Evolutionary conservation across 306 rosid species (phyloP).

Genomic region (Lotus japonicus): DNA sequence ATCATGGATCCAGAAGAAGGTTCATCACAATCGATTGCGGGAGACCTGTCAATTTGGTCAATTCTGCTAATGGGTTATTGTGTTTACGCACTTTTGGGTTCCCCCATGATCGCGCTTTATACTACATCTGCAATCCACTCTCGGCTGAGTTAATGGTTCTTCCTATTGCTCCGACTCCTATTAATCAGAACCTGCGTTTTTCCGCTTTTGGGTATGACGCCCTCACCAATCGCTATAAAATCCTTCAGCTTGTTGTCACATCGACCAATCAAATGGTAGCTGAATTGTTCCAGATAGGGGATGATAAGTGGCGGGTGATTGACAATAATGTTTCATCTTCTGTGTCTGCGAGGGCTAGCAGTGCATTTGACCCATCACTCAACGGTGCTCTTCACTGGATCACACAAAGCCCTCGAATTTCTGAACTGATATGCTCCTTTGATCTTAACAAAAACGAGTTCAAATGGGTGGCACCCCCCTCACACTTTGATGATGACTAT

Average conservation of each 20-base stretch:
- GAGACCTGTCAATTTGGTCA: not conserved
- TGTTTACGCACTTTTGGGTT: not conserved
- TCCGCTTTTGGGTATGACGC: constrained; percentile 24
- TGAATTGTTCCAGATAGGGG: constrained; percentile 14
- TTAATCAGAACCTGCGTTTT: not conserved
- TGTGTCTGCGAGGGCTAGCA: not conserved
- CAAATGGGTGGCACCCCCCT: constrained; percentile 8
- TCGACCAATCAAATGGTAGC: not conserved
- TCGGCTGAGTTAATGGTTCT: constrained; percentile 19
- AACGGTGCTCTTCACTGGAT: constrained; percentile 29
- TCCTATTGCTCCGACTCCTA: not conserved
- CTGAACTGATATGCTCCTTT: constrained; percentile 23
- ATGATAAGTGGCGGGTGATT: not conserved
- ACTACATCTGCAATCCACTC: constrained; percentile 21
- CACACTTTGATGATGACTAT: not conserved
- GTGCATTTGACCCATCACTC: constrained; percentile 11
- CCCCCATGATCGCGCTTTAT: not conserved
- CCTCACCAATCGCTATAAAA: not conserved
- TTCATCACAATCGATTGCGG: not conserved
- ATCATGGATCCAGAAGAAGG: not conserved
- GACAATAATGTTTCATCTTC: not conserved
- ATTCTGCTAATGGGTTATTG: constrained; percentile 27
- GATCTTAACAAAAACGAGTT: constrained; percentile 8
- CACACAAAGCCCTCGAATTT: not conserved
- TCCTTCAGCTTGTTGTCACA: constrained; percentile 1